Evolutionary conservation across 2,329 filamentous ascomycete species (phyloP), one percentile per base, ranked within the genome.

Genomic region (Paracoccidioides lutzii): DNA sequence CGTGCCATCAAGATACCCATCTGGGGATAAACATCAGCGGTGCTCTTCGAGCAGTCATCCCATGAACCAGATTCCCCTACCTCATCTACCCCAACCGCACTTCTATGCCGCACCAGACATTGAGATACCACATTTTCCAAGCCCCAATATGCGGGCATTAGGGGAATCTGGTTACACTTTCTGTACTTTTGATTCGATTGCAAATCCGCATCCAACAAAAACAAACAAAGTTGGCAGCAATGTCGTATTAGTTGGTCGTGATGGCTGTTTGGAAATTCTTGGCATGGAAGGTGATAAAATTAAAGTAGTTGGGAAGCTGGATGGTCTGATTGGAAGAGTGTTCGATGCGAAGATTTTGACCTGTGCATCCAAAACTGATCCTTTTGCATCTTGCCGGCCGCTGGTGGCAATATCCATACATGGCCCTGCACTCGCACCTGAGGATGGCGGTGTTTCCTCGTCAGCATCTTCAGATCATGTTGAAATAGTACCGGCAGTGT

Each of bases 331-430:
- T 63, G 91, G 91, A 43, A 83, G 83, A 28, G 87, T 96, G 0
- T 76, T 89, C 60, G 80, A 86, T 60, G 90, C 90, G 55, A 95
- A 91, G 70, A 82, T 96, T 30, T 71, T 96, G 51, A 84, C 87
- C 0, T 88, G 85, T 79, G 80, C 76, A 15, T 71, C 78, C 32
- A 69, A 74, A 6, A 73, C 74, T 52, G 80, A 84, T 54, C 74
- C 74, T 0, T 67, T 77, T 38, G 72, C 77, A 7, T 73, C 77
- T 12, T 71, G 81, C 15, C 82, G 84, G 58, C 89, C 90, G 5
- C 76, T 96, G 51, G 78, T 96, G 51, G 90, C 84, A 46, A 78
- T 95, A 15, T 81, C 90, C 14, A 67, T 95, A 3, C 89, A 95
- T 69, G 90, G 90, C 0, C 52, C 57, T 44, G 78, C 83, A 28